Percentiles rank a stretch among this genome's conserved stretches.
These are phyloP conservation scores for Blastobotrys raffinosifermentans DNA, from an alignment of 1,139 yeast species.

Conservation along the genomic window DNA sequence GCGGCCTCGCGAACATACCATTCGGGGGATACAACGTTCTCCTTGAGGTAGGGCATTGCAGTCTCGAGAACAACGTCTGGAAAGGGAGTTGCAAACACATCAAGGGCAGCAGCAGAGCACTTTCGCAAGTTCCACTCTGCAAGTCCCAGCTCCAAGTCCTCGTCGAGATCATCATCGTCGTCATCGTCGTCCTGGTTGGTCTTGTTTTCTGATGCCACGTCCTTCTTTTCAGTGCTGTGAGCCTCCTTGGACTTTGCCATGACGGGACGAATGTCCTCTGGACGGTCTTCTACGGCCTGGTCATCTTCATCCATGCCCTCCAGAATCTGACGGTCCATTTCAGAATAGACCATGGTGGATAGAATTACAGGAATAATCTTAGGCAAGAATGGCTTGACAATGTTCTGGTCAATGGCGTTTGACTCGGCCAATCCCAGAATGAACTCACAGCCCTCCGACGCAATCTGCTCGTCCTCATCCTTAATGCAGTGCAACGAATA, in stretches of 20 bases:
- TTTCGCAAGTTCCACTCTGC: constrained; percentile 89
- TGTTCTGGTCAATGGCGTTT: constrained; percentile 35
- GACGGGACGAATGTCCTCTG: constrained; percentile 80
- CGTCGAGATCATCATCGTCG: constrained; percentile 57
- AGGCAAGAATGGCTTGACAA: constrained; percentile 45
- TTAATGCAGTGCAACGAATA: constrained; percentile 79
- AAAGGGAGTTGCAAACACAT: constrained; percentile 61
- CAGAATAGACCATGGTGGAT: constrained; percentile 81
- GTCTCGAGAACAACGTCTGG: constrained; percentile 64
- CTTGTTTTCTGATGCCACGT: constrained; percentile 17
- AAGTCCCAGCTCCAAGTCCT: constrained; percentile 52
- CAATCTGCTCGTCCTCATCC: constrained; percentile 63
- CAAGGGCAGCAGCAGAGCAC: constrained; percentile 91
- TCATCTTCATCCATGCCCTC: constrained; percentile 56
- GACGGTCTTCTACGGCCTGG: constrained; percentile 74
- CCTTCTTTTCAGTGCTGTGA: constrained; percentile 36
- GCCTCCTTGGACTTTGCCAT: constrained; percentile 63
- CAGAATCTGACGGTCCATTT: constrained; percentile 67
- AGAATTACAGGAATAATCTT: constrained; percentile 69
- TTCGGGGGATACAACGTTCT: constrained; percentile 56
- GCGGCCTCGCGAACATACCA: constrained; percentile 95
- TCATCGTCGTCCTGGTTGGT: constrained; percentile 39
- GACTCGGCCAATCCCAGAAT: constrained; percentile 69
- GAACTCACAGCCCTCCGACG: constrained; percentile 91
- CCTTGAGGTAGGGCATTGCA: constrained; percentile 71